Evolutionary conservation across 768 basidiomycete species (phyloP).

Genomic region (Tylopilus sp.): DNA sequence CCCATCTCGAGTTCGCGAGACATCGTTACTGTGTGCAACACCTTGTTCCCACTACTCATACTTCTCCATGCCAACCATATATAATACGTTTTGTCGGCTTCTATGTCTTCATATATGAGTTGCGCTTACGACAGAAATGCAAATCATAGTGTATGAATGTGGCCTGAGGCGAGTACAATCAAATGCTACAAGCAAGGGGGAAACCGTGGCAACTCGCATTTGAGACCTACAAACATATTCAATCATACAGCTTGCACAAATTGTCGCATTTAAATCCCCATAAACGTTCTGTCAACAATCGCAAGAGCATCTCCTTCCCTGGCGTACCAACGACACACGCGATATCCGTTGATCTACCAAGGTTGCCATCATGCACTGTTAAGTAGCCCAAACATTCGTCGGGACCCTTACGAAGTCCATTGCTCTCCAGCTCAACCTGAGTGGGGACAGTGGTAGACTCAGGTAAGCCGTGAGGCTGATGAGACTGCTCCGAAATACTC

Average conservation of each 20-base stretch:
- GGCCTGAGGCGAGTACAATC: background rate
- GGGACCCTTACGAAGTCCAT: slow-evolving; percentile 10
- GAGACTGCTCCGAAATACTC: slow-evolving; percentile 41
- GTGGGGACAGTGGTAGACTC: slow-evolving; percentile 56
- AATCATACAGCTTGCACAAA: too few species aligned
- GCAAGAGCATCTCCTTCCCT: slow-evolving; percentile 51
- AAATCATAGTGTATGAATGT: slow-evolving; percentile 1
- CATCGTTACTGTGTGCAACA: background rate
- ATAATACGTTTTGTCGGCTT: background rate
- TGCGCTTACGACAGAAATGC: background rate
- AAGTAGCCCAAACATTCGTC: slow-evolving; percentile 20
- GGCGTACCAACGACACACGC: slow-evolving; percentile 58
- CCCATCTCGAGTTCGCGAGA: background rate
- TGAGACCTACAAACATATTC: background rate
- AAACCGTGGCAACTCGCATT: too few species aligned
- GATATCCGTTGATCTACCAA: slow-evolving; percentile 36
- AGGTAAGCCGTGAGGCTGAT: slow-evolving; percentile 33
- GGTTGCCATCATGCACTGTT: slow-evolving; percentile 15
- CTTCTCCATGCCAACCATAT: background rate
- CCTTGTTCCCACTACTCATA: background rate
- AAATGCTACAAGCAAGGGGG: too few species aligned
- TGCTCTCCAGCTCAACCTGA: slow-evolving; percentile 46
- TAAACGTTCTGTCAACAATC: slow-evolving; percentile 49
- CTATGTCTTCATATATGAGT: slow-evolving; percentile 1
- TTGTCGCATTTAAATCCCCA: slow-evolving; percentile 39